Base-by-base conservation (phyloP, 1,139 yeast species). In the Chernovozyma aurita region DNA sequence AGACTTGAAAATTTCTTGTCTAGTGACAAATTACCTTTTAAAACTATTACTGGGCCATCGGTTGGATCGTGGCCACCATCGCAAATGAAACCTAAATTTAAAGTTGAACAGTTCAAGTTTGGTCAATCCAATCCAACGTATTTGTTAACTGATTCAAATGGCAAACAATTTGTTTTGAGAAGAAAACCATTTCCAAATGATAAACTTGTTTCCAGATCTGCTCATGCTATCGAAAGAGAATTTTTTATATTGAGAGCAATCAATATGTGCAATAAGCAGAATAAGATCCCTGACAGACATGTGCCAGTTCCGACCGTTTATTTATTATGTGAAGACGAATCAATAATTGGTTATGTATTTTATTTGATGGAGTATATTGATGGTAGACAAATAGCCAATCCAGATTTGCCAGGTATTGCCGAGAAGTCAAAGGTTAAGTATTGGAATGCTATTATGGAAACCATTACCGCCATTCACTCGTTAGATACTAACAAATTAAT, bases 101-200 rank as follows among this genome's bases (percentile, higher is more conserved):
- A 49, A 0, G 50, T 76, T 33, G 59, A 70, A 42, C 85, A 80
- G 52, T 80, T 80, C 57, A 66, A 69, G 16, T 78, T 75, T 54
- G 86, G 86, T 12, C 86, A 80, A 52, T 76, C 82, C 4, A 80
- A 80, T 50, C 86, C 85, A 13, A 78, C 85, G 0, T 79, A 78
- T 47, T 66, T 73, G 31, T 44, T 80, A 16, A 57, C 57, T 4
- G 81, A 77, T 45, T 49, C 56, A 3, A 42, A 45, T 7, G 74
- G 73, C 2, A 56, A 51, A 33, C 59, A 65, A 32, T 70, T 65
- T 41, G 85, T 79, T 2, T 62, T 80, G 37, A 62, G 85, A 41
- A 65, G 80, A 45, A 79, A 80, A 50, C 86, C 86, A 0, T 66
- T 73, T n/a, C 70, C 80, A 3, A 74, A 73, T 45, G 53, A 53